A percentile compares a stretch with the other conserved stretches of the same genome.
phyloP scores from a whole-genome alignment of 192 early-diverging fungal genomes.

The Podila epicladia region DNA sequence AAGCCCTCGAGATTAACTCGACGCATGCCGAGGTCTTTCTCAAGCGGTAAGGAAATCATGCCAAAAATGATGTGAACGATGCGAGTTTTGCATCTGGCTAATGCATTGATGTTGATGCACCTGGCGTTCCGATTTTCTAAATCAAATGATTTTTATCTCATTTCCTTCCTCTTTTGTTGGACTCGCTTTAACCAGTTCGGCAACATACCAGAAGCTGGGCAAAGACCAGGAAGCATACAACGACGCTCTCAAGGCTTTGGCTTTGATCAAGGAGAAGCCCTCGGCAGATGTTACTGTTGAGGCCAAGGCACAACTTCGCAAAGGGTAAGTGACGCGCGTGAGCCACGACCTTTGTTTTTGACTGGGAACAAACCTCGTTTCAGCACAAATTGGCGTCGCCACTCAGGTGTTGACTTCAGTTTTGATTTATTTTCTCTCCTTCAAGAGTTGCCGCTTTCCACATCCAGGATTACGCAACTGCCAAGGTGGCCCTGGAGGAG shows the following conservation, averaged over 20 bases:
- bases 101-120: background rate
- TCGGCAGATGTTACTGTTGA: slow-evolving; percentile 53
- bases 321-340: slow-evolving; percentile 54
- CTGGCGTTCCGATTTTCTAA: background rate
- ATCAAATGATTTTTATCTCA: background rate
- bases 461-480: slow-evolving; percentile 66
- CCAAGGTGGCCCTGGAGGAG: slow-evolving; percentile 60
- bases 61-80: background rate
- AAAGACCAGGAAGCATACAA: slow-evolving; percentile 64
- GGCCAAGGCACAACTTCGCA: slow-evolving; percentile 75
- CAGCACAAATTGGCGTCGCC: background rate
- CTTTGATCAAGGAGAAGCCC: slow-evolving; percentile 60
- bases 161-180: background rate
- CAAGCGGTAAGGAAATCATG: slow-evolving; percentile 55
- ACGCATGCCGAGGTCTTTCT: slow-evolving; percentile 71
- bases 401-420: background rate
- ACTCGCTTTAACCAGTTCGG: slow-evolving; percentile 53
- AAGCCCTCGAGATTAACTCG: slow-evolving; percentile 72
- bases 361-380: background rate
- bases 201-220: slow-evolving; percentile 71
- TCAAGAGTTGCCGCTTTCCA: slow-evolving; percentile 63
- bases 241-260: slow-evolving; percentile 74
- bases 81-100: no score
- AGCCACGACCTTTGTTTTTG: background rate
- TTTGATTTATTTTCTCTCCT: background rate